These are phyloP conservation scores for Tetrapisispora phaffii DNA, from an alignment of 805 yeast genomes.

Conservation along the genomic window DNA sequence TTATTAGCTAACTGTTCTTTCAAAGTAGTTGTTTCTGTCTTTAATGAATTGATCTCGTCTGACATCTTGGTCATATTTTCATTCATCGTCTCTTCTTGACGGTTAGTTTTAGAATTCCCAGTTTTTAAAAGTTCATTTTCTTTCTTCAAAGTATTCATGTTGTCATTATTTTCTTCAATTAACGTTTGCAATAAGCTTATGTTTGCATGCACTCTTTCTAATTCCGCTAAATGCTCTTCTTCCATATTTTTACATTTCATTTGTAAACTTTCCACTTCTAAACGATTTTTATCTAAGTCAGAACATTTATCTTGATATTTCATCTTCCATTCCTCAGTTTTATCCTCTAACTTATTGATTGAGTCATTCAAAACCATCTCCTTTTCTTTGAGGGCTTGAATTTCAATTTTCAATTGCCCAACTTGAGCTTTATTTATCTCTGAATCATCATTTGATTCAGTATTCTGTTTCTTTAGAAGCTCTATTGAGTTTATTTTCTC, in stretches of 20 bases:
- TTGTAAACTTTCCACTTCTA: constrained; percentile 24
- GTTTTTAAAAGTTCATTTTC: constrained; percentile 18
- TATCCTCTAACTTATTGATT: constrained; percentile 27
- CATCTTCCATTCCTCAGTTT: constrained; percentile 19
- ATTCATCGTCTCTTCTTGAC: background rate
- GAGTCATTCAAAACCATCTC: constrained; percentile 21
- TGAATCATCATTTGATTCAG: constrained; percentile 27
- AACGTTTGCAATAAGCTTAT: constrained; percentile 28
- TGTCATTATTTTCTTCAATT: constrained; percentile 24
- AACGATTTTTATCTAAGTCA: constrained; percentile 14
- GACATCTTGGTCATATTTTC: constrained; percentile 2
- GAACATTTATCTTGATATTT: constrained; percentile 12
- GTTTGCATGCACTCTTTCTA: constrained; percentile 30
- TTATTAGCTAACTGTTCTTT: constrained; percentile 30
- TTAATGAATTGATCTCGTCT: constrained; percentile 10
- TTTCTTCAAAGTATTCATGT: constrained; percentile 18
- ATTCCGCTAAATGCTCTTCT: constrained; percentile 30
- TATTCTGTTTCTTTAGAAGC: constrained; percentile 17
- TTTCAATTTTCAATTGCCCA: constrained; percentile 25
- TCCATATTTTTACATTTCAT: constrained; percentile 21
- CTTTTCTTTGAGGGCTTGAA: constrained; percentile 28
- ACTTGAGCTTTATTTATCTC: constrained; percentile 32
- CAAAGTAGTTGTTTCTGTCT: constrained; percentile 20
- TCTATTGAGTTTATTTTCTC: constrained; percentile 10
- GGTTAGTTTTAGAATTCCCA: constrained; percentile 8